Percentiles rank a stretch among this genome's conserved stretches.
phyloP scores from a whole-genome alignment of 176 grass and related monocot genomes.

The Areca catechu region DNA sequence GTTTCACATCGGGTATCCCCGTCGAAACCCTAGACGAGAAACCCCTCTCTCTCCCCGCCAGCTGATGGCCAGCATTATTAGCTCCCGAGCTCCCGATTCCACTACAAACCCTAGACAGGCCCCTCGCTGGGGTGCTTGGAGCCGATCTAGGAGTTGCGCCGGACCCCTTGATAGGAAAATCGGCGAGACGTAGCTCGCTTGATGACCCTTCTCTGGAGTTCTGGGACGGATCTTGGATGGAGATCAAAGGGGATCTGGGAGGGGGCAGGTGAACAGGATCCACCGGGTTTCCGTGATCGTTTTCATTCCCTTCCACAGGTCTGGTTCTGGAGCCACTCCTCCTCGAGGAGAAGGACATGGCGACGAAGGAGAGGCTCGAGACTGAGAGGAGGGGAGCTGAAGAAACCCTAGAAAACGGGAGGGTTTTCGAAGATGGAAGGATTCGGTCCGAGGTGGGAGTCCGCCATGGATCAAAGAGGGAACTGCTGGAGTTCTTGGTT shows the following conservation, averaged over 20 bases:
- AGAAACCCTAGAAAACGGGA: slow-evolving; percentile 2
- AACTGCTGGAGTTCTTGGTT: too few relatives aligned
- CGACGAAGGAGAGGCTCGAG: too few relatives aligned
- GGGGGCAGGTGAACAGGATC: slow-evolving; percentile 16
- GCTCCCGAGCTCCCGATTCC: not conserved
- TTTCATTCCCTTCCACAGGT: slow-evolving; percentile 43
- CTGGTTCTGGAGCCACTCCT: too few relatives aligned
- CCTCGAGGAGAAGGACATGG: too few relatives aligned
- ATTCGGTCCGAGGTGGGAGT: too few relatives aligned
- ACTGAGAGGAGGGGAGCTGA: not conserved
- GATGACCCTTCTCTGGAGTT: slow-evolving; percentile 14
- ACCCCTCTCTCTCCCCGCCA: slow-evolving; percentile 35
- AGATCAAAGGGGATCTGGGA: slow-evolving; percentile 61
- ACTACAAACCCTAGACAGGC: slow-evolving; percentile 23
- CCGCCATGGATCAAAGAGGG: too few relatives aligned
- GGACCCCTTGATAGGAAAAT: not conserved
- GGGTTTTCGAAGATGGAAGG: not conserved
- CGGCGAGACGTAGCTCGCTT: not conserved
- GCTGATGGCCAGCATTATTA: too few relatives aligned
- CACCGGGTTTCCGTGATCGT: slow-evolving; percentile 31
- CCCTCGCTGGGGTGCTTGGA: slow-evolving; percentile 51
- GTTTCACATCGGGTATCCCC: slow-evolving; percentile 32
- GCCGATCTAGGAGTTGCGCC: slow-evolving; percentile 32
- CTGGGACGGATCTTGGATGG: slow-evolving; percentile 50
- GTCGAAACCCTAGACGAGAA: slow-evolving; percentile 34